Evolutionary conservation across 2,329 filamentous ascomycete genomes (phyloP).

Genomic region (Tothia fuscella): DNA sequence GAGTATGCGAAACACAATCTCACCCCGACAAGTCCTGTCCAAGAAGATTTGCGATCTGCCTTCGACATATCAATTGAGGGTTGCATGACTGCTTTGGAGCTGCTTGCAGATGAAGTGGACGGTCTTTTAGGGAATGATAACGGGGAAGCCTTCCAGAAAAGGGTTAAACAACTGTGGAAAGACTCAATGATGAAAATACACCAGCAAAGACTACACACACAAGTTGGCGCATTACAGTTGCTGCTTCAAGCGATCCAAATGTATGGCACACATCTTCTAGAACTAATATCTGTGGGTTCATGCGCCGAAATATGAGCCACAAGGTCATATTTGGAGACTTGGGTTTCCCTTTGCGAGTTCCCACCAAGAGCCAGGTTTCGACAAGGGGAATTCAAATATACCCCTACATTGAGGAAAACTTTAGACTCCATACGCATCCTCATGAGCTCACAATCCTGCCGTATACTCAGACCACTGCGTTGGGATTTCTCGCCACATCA

Average conservation of each 20-base stretch:
- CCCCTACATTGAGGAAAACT: too few relatives aligned
- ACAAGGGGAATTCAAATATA: too few relatives aligned
- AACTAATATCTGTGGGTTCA: too few relatives aligned
- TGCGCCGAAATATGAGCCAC: too few relatives aligned
- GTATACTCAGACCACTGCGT: too few relatives aligned
- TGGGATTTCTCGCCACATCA: neutral
- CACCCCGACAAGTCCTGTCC: conserved; percentile 7
- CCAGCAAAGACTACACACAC: conserved; percentile 24
- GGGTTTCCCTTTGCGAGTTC: too few relatives aligned
- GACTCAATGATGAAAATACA: conserved; percentile 26
- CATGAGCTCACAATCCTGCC: too few relatives aligned
- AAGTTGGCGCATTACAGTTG: conserved; percentile 26
- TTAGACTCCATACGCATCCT: too few relatives aligned
- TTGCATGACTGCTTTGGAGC: conserved; percentile 13
- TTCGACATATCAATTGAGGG: conserved; percentile 14
- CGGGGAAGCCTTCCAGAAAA: neutral
- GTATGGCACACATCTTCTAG: too few relatives aligned
- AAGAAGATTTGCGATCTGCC: conserved; percentile 11
- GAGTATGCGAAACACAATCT: conserved; percentile 21
- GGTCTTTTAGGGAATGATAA: conserved; percentile 11
- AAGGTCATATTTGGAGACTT: too few relatives aligned
- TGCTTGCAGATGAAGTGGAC: conserved; percentile 18
- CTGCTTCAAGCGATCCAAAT: conserved; percentile 28
- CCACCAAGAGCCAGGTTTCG: too few relatives aligned
- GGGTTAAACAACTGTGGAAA: conserved; percentile 21